Evolutionary conservation across 2,329 filamentous ascomycete genomes (phyloP).

Genomic region (Cryphonectria parasitica): DNA sequence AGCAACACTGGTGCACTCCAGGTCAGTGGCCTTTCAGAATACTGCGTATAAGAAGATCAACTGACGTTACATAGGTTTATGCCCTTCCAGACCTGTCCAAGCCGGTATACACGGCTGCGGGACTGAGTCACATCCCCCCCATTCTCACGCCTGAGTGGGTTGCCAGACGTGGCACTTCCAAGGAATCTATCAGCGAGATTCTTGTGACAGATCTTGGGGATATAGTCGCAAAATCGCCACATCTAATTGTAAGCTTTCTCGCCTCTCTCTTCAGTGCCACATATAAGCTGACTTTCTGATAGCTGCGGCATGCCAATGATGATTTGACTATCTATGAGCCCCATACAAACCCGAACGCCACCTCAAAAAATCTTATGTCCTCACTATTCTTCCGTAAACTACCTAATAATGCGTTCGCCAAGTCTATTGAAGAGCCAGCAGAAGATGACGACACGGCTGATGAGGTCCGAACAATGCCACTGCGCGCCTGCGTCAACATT

Average conservation of each 20-base stretch:
- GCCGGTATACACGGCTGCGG: constrained; percentile 74
- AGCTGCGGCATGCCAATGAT: constrained; percentile 78
- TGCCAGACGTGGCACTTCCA: constrained; percentile 69
- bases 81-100: constrained; percentile 73
- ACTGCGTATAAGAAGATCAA: neutral
- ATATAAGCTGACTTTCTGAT: constrained; percentile 9
- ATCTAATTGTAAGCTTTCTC: constrained; percentile 73
- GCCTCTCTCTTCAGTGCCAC: neutral
- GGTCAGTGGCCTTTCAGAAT: constrained; percentile 52
- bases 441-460: constrained; percentile 54
- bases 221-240: constrained; percentile 68
- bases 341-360: constrained; percentile 55
- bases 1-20: constrained; percentile 74
- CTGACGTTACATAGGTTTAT: constrained; percentile 64
- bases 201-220: constrained; percentile 86
- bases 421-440: constrained; percentile 51
- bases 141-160: constrained; percentile 73
- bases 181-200: constrained; percentile 77
- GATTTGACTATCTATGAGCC: constrained; percentile 90
- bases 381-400: constrained; percentile 78
- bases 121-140: constrained; percentile 76
- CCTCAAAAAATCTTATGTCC: constrained; percentile 51
- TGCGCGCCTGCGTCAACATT: constrained; percentile 66
- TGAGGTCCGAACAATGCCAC: constrained; percentile 52
- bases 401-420: constrained; percentile 69